Evolutionary conservation across 2,329 filamentous ascomycete genomes (phyloP).

Genomic region (Gaeumannomyces sp.): DNA sequence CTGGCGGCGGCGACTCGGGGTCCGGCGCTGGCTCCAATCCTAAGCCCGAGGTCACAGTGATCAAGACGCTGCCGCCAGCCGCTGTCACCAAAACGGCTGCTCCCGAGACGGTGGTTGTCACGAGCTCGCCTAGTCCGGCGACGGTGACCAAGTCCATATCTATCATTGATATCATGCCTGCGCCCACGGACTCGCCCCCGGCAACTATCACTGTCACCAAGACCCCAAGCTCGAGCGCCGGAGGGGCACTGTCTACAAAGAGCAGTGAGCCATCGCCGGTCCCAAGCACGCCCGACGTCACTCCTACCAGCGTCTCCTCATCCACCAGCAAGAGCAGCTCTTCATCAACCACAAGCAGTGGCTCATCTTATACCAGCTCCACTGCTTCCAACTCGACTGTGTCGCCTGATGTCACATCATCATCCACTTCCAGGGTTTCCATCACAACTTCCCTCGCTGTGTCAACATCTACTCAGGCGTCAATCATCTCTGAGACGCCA

Average conservation of each 20-base stretch:
- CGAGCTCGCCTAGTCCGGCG: slow-evolving; percentile 14
- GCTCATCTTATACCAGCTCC: neutral
- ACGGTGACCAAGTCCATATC: slow-evolving; percentile 5
- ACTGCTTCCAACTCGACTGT: too few species aligned
- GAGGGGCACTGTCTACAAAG: neutral
- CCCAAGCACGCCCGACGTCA: neutral
- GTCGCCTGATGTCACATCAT: too few species aligned
- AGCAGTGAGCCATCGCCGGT: neutral
- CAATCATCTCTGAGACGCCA: slow-evolving; percentile 13
- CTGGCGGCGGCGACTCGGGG: slow-evolving; percentile 14
- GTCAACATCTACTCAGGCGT: slow-evolving; percentile 9
- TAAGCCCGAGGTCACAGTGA: slow-evolving; percentile 13
- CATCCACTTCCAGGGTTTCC: too few species aligned
- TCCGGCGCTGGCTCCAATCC: slow-evolving; percentile 12
- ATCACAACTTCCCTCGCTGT: slow-evolving; percentile 6
- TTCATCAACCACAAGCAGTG: neutral
- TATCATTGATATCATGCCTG: slow-evolving; percentile 6
- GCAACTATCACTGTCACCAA: slow-evolving; percentile 12
- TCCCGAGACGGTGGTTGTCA: slow-evolving; percentile 19
- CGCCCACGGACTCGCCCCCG: slow-evolving; percentile 9
- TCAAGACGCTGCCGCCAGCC: slow-evolving; percentile 11
- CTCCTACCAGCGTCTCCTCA: neutral
- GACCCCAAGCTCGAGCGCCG: slow-evolving; percentile 6
- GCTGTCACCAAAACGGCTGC: slow-evolving; percentile 17
- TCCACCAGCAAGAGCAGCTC: neutral